Evolutionary conservation across 1,139 yeast species (phyloP).

Genomic region (Arxiozyma heterogenica): DNA sequence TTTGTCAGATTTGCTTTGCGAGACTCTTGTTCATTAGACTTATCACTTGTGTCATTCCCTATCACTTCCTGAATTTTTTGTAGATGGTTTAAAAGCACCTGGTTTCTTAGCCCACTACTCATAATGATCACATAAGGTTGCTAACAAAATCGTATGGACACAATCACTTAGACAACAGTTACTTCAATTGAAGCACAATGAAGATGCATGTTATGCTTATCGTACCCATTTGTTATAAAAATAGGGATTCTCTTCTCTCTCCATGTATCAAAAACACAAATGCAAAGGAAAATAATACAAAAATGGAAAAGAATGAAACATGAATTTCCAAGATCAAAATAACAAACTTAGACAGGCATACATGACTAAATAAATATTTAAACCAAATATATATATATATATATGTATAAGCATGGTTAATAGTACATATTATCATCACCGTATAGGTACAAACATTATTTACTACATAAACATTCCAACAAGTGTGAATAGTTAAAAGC

Average conservation of each 20-base stretch:
- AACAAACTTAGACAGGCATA: too few species aligned
- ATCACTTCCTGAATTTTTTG: slow-evolving; percentile 7
- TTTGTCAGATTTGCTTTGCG: background rate
- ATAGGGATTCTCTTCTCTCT: background rate
- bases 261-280: background rate
- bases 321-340: background rate
- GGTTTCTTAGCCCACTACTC: slow-evolving; percentile 2
- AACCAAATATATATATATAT: too few species aligned
- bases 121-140: background rate
- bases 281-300: too few species aligned
- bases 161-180: background rate
- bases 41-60: background rate
- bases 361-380: too few species aligned
- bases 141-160: background rate
- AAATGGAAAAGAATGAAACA: background rate
- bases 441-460: too few species aligned
- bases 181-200: background rate
- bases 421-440: too few species aligned
- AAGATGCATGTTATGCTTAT: too few species aligned
- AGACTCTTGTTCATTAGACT: slow-evolving; percentile 7
- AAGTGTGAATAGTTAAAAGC: background rate
- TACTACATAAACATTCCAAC: too few species aligned
- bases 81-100: slow-evolving; percentile 12
- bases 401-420: too few species aligned
- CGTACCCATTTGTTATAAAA: too few species aligned